A percentile compares a stretch with the other conserved stretches of the same genome.
These are phyloP conservation scores for Microascus cirrosus DNA, from an alignment of 2,329 filamentous ascomycete species.

Conservation along the genomic window DNA sequence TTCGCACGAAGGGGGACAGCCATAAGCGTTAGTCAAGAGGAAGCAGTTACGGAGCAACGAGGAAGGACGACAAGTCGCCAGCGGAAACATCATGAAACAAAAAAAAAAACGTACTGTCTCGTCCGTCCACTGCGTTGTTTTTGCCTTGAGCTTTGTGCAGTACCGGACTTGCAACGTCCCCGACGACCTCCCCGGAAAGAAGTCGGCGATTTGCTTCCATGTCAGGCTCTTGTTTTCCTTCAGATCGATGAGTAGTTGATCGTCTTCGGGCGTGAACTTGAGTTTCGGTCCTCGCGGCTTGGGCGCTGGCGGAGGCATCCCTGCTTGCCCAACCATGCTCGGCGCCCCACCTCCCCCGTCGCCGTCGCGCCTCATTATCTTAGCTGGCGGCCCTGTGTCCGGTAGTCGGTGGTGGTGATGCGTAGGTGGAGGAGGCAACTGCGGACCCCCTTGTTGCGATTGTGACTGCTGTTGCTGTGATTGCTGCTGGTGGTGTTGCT, in stretches of 20 bases:
- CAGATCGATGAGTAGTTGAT: conserved; percentile 74
- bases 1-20: conserved; percentile 5
- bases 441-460: conserved; percentile 14
- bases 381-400: conserved; percentile 57
- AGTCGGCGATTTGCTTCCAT: conserved; percentile 96
- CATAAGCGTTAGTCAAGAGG: conserved; percentile 14
- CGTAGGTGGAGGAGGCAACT: conserved; percentile 34
- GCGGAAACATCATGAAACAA: too few species aligned
- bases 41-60: not conserved
- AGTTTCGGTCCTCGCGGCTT: conserved; percentile 78
- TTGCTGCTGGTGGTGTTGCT: conserved; percentile 17
- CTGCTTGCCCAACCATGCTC: conserved; percentile 76
- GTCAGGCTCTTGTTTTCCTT: conserved; percentile 93
- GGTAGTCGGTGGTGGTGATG: conserved; percentile 79
- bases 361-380: conserved; percentile 52
- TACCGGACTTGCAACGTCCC: conserved; percentile 90
- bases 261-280: conserved; percentile 89
- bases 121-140: conserved; percentile 86
- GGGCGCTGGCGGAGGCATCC: conserved; percentile 76
- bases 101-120: conserved; percentile 64
- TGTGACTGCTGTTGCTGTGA: conserved; percentile 7
- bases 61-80: not conserved
- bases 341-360: conserved; percentile 50
- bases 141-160: conserved; percentile 89
- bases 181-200: conserved; percentile 83